Conservation (phyloP, 2,329 filamentous ascomycete species). For the Arthrocladium fulminans region DNA sequence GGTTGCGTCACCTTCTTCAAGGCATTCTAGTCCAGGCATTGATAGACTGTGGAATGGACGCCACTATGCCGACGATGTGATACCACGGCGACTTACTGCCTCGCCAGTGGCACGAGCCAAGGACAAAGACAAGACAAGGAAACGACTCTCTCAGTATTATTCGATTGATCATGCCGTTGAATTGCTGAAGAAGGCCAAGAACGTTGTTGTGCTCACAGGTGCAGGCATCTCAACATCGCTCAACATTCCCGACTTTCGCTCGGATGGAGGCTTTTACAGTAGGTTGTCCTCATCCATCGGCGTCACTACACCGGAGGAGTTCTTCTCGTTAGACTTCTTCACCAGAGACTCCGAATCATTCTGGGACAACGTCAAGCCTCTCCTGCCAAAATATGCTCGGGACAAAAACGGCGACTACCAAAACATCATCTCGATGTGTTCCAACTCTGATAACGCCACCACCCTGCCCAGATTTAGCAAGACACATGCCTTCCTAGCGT, state of each 20-base stretch:
- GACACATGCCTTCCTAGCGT: conserved; percentile 85
- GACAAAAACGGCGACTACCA: conserved; percentile 29
- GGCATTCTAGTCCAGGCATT: conserved; percentile 7
- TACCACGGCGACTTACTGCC: conserved; percentile 8
- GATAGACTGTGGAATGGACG: conserved; percentile 9
- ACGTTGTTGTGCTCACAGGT: conserved; percentile 89
- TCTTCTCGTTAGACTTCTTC: conserved; percentile 87
- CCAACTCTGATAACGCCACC: conserved; percentile 27
- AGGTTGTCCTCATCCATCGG: conserved; percentile 54
- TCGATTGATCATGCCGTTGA: conserved; percentile 76
- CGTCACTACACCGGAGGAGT: conserved; percentile 76
- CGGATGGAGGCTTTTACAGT: conserved; percentile 54
- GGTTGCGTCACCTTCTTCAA: conserved; percentile 2
- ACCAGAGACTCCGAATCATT: conserved; percentile 79
- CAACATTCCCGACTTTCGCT: conserved; percentile 94
- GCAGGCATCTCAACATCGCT: conserved; percentile 95
- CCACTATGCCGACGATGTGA: conserved; percentile 7
- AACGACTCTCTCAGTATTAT: conserved; percentile 54
- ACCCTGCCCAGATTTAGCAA: conserved; percentile 63
- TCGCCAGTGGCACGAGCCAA: neutral
- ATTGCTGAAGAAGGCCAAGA: conserved; percentile 63
- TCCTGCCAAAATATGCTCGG: conserved; percentile 39
- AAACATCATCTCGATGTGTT: conserved; percentile 3
- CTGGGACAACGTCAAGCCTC: conserved; percentile 43
- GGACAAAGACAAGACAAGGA: conserved; percentile 10